A percentile compares a stretch with the other conserved stretches of the same genome.
Evolutionary conservation across 2,329 filamentous ascomycete species (phyloP).

Genomic region (Apiospora rasikravindrae): DNA sequence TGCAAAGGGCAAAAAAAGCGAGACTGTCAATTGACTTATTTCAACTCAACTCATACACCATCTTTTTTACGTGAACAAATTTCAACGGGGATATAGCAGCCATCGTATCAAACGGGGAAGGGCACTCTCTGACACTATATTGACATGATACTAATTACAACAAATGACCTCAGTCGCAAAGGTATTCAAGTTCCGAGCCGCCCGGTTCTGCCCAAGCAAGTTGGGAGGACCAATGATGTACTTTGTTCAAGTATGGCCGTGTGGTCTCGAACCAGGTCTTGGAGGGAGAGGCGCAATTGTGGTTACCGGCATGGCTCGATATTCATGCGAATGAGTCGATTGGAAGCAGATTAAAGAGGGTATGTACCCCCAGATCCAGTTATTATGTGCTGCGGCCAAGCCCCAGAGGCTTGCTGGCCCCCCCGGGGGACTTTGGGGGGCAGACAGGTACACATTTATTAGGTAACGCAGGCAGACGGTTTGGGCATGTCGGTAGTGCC

Average conservation of each 20-base stretch:
- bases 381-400: conserved; percentile 4
- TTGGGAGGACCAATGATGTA: neutral
- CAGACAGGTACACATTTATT: neutral
- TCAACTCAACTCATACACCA: neutral
- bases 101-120: neutral
- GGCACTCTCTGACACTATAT: neutral
- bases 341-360: conserved; percentile 4
- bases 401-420: neutral
- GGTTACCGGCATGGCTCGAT: conserved; percentile 11
- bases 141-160: neutral
- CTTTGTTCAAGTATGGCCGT: neutral
- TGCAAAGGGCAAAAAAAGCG: conserved; percentile 21
- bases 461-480: neutral
- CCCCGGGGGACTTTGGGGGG: neutral
- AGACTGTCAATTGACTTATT: conserved; percentile 22
- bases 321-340: conserved; percentile 13
- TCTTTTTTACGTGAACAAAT: neutral
- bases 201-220: neutral
- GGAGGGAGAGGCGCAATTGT: conserved; percentile 13
- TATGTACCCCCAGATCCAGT: conserved; percentile 5
- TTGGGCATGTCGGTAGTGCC: neutral
- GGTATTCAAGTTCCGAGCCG: neutral
- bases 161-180: neutral
- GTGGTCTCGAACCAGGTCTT: conserved; percentile 12
- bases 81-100: neutral